Percentiles rank a stretch among this genome's conserved stretches.
phyloP scores from a whole-genome alignment of 352 stramenopile genomes.

The Phytophthora uliginosa region DNA sequence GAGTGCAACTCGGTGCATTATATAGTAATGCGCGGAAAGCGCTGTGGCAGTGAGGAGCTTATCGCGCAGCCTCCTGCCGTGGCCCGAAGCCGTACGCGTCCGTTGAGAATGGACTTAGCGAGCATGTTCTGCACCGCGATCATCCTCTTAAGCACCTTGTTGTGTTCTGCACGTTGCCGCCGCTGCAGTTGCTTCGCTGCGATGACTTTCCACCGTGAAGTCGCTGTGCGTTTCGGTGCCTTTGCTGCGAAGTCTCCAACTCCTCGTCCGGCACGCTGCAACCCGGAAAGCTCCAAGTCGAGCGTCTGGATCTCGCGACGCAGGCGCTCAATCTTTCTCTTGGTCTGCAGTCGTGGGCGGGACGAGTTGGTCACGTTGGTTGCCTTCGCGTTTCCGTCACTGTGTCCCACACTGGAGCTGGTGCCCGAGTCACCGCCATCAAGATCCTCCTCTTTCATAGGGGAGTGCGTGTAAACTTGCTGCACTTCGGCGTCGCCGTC shows the following conservation, averaged over 20 bases:
- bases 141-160: constrained; percentile 31
- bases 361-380: not conserved
- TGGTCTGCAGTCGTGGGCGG: constrained; percentile 1
- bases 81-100: constrained; percentile 7
- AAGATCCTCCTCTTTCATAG: not conserved
- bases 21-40: constrained; percentile 14
- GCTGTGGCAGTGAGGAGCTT: not conserved
- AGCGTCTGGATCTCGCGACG: constrained; percentile 21
- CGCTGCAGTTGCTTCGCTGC: not conserved
- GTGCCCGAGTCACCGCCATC: not conserved
- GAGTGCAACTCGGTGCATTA: not conserved
- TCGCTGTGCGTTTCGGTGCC: not conserved
- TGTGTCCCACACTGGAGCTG: not conserved
- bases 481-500: not conserved
- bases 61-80: not conserved
- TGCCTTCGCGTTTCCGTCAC: constrained; percentile 6
- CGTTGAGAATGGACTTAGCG: constrained; percentile 22
- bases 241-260: not conserved
- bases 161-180: constrained; percentile 18
- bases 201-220: constrained; percentile 11
- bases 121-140: constrained; percentile 25
- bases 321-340: constrained; percentile 17
- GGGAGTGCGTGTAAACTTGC: not conserved
- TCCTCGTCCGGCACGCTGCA: constrained; percentile 6
- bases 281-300: constrained; percentile 14